Evolutionary conservation across 371 early-diverging fungal species (phyloP), one percentile per base, ranked within the genome.

Genomic region (Haplosporangium sp.): DNA sequence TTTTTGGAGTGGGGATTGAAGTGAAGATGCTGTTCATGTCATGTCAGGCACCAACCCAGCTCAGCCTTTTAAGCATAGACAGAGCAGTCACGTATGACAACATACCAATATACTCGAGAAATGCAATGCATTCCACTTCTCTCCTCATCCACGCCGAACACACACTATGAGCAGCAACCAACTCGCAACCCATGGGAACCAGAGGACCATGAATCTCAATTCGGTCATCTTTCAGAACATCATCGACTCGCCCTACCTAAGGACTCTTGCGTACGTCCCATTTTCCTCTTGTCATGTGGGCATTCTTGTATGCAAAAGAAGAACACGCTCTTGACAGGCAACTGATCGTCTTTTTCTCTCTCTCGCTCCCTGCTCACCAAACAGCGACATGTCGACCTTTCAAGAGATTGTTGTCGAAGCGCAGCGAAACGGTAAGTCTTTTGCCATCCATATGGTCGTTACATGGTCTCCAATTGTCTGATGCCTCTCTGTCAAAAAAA

Each of bases 381-480:
- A 80, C 56, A 93, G 92, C 56, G 92, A 93, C 18, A 84, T 90
- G 64, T 88, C 90, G 58, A 90, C 93, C 1, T 95, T 90, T 81
- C 94, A 94, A 67, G 95, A 95, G 83, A 87, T 95, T 47, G 85
- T 95, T 37, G 90, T 89, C 76, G 96, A 96, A 68, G 93, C 94
- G 41, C 92, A 91, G 67, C 84, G 90, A 70, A 84, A 91, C 60
- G 83, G 83, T 81, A 82, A 64, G 77, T 69, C 36, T 23, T 23
- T 8, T 18, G 4, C 38, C 18, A 20, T 52, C 47, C 36, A 52
- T 37, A 20, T 11, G 21, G 12, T 45, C 13, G 55, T 46, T 21
- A 23, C 38, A 16, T 46, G 11, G 10, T 18, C 13, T 37, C 29
- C 16, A 13, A 29, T 11, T 40, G 23, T 16, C 45, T 47, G 41